These are phyloP conservation scores for Henckelia pumila DNA, from an alignment of 257 asterid genomes.

Conservation along the genomic window DNA sequence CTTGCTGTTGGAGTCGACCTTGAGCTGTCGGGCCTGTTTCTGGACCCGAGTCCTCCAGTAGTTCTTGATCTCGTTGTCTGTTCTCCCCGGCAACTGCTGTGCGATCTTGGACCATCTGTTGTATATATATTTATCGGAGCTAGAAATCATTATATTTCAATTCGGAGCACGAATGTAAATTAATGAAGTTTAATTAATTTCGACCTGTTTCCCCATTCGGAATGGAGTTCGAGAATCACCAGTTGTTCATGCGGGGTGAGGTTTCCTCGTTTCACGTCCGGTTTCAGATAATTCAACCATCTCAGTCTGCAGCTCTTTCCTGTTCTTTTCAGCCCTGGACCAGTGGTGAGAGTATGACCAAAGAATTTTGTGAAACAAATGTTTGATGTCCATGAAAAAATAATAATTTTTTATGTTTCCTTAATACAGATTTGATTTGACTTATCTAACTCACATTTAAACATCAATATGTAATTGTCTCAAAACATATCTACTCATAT, in stretches of 20 bases:
- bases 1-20: constrained; percentile 71
- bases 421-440: no score
- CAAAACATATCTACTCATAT: no score
- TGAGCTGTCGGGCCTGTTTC: constrained; percentile 81
- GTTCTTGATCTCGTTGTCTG: constrained; percentile 25
- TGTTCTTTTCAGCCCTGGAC: constrained; percentile 72
- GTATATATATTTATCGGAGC: no score
- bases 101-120: constrained; percentile 88
- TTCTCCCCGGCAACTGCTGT: constrained; percentile 71
- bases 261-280: constrained; percentile 74
- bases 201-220: constrained; percentile 83
- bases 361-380: no score
- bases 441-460: no score
- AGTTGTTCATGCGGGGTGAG: constrained; percentile 75
- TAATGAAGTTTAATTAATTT: background rate
- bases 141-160: background rate
- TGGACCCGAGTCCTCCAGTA: constrained; percentile 91
- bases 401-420: no score
- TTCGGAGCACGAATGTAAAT: no score
- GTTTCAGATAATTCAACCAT: constrained; percentile 84
- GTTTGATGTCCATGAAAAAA: no score
- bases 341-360: no score
- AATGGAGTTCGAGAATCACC: constrained; percentile 80
- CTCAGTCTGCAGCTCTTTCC: constrained; percentile 88
- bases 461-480: no score